Evolutionary conservation across 192 early-diverging fungal species (phyloP).

Genomic region (Coemansia sp.): DNA sequence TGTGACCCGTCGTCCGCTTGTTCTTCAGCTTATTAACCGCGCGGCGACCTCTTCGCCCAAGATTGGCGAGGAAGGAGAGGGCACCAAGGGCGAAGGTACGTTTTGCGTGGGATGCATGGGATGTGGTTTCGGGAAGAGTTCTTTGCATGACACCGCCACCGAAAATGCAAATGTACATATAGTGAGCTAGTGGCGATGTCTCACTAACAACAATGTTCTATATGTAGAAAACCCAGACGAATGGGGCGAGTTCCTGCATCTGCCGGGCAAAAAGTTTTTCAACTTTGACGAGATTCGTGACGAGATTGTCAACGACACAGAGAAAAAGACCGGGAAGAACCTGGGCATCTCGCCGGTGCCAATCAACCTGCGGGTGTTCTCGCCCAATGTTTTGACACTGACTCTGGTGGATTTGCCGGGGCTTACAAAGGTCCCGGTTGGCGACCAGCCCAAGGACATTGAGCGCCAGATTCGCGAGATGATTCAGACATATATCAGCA

Average conservation of each 20-base stretch:
- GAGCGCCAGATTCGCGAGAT: conserved; percentile 98
- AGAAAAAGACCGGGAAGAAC: conserved; percentile 80
- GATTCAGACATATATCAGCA: conserved; percentile 96
- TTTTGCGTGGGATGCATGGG: not conserved
- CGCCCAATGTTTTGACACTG: conserved; percentile 97
- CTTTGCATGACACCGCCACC: not conserved
- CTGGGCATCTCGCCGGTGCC: conserved; percentile 90
- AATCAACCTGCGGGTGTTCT: conserved; percentile 97
- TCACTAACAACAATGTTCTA: not conserved
- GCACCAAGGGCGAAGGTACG: conserved; percentile 58
- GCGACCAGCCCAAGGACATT: conserved; percentile 99
- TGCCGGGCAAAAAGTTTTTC: conserved; percentile 94
- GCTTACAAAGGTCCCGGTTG: conserved; percentile 98
- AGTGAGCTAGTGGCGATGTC: conserved; percentile 2
- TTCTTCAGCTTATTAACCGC: conserved; percentile 97
- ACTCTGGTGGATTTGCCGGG: conserved; percentile 98
- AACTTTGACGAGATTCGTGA: conserved; percentile 97
- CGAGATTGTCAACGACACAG: conserved; percentile 93
- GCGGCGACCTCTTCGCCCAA: conserved; percentile 59
- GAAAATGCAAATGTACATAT: not conserved
- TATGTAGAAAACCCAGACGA: conserved; percentile 70
- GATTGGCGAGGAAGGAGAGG: conserved; percentile 12
- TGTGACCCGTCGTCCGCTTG: conserved; percentile 93
- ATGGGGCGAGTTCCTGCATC: conserved; percentile 99
- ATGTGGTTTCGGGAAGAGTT: not conserved